Conservation (phyloP, 2,329 filamentous ascomycete species). For the Cladosporium sp. region DNA sequence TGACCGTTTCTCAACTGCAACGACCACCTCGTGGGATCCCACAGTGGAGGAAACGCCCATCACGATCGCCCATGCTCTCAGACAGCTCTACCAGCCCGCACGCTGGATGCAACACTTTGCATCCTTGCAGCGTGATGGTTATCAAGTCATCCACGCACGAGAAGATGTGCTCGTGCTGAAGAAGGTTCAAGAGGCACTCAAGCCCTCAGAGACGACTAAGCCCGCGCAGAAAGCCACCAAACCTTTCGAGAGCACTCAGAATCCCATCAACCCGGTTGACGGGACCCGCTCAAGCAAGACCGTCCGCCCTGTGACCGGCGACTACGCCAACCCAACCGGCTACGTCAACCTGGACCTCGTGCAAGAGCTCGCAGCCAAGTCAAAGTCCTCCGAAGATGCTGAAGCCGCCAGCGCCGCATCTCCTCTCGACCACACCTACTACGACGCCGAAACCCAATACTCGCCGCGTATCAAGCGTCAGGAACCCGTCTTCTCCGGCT, state of each 20-base stretch:
- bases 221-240: background rate
- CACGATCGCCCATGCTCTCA: conserved; percentile 61
- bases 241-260: conserved; percentile 4
- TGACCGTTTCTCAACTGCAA: conserved; percentile 58
- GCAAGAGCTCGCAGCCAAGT: conserved; percentile 24
- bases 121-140: conserved; percentile 60
- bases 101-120: conserved; percentile 66
- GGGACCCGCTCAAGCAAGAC: conserved; percentile 40
- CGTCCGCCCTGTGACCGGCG: conserved; percentile 49
- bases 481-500: conserved; percentile 51
- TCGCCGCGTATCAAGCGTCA: conserved; percentile 48
- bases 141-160: conserved; percentile 64
- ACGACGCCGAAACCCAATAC: conserved; percentile 40
- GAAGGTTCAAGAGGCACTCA: conserved; percentile 48
- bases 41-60: conserved; percentile 50
- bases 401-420: conserved; percentile 27
- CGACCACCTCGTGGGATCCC: conserved; percentile 56
- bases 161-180: conserved; percentile 67
- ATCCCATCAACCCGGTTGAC: conserved; percentile 57
- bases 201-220: conserved; percentile 2
- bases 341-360: conserved; percentile 61
- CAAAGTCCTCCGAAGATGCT: background rate
- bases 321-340: conserved; percentile 65
- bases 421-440: conserved; percentile 32
- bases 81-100: conserved; percentile 61